These are phyloP conservation scores for Hemileccinum impolitum DNA, from an alignment of 768 basidiomycete genomes.

Conservation along the genomic window DNA sequence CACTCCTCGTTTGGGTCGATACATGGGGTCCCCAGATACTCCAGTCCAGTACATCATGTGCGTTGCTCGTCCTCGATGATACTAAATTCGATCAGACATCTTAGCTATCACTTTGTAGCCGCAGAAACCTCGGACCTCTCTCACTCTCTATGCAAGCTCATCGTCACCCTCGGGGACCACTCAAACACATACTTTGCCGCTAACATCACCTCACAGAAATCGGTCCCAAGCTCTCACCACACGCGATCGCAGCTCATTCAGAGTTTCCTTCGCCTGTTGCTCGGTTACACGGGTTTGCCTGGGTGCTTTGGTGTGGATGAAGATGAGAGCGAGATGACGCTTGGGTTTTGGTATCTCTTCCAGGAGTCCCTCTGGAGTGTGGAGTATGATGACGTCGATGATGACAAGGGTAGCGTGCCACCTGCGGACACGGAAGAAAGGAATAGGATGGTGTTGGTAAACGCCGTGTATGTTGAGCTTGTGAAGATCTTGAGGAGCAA, in stretches of 20 bases:
- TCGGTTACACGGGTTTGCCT: conserved; percentile 71
- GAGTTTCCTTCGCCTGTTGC: conserved; percentile 63
- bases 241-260: conserved; percentile 57
- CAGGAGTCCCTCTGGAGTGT: conserved; percentile 83
- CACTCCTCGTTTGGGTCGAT: conserved; percentile 78
- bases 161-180: conserved; percentile 82
- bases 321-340: conserved; percentile 82
- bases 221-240: conserved; percentile 34
- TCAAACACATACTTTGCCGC: conserved; percentile 74
- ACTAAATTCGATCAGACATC: not conserved
- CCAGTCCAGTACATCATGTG: conserved; percentile 35
- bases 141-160: conserved; percentile 74
- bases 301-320: conserved; percentile 83
- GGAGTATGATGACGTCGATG: conserved; percentile 46
- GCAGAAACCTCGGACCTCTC: conserved; percentile 49
- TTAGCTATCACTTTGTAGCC: conserved; percentile 10
- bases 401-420: conserved; percentile 20
- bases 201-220: conserved; percentile 52
- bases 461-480: conserved; percentile 75
- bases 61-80: conserved; percentile 13
- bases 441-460: conserved; percentile 54
- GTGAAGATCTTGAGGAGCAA: conserved; percentile 71
- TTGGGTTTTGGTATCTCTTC: conserved; percentile 87
- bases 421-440: conserved; percentile 27
- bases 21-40: conserved; percentile 48